Percentiles rank a stretch among this genome's conserved stretches.
These are phyloP conservation scores for Zygosaccharomyces bailii DNA, from an alignment of 805 yeast species.

Conservation along the genomic window DNA sequence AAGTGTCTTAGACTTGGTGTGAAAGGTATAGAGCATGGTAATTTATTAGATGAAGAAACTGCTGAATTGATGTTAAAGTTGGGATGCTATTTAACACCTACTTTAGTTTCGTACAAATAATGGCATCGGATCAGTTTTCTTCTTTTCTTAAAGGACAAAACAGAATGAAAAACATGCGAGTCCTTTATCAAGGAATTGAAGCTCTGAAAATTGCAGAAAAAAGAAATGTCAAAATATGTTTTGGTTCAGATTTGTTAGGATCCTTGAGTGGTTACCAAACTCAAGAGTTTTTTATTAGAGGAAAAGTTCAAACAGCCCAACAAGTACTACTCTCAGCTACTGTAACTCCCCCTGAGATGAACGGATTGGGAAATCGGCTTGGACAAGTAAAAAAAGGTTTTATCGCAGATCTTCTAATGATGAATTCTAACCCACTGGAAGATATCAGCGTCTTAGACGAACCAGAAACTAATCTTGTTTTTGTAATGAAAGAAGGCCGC, in stretches of 20 bases:
- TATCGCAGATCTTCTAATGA: conserved; percentile 14
- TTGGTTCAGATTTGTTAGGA: conserved; percentile 12
- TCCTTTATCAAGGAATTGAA: conserved; percentile 12
- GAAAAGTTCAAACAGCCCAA: conserved; percentile 9
- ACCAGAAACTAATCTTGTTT: conserved; percentile 14
- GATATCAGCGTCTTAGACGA: conserved; percentile 14
- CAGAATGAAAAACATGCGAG: conserved; percentile 10
- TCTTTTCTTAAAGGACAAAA: conserved; percentile 8
- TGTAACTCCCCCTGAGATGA: conserved; percentile 12
- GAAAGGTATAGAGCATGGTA: conserved; percentile 14
- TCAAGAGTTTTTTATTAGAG: conserved; percentile 13
- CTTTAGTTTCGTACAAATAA: conserved; percentile 11
- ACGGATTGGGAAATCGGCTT: conserved; percentile 12
- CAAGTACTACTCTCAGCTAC: conserved; percentile 12
- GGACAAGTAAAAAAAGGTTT: conserved; percentile 17
- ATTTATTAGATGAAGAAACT: conserved; percentile 11
- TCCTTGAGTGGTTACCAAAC: conserved; percentile 13
- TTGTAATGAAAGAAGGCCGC: conserved; percentile 16
- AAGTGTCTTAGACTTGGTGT: conserved; percentile 12
- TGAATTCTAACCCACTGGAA: conserved; percentile 15
- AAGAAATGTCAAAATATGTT: conserved; percentile 11
- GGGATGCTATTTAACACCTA: conserved; percentile 14
- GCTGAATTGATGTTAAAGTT: conserved; percentile 10
- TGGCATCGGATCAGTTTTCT: conserved; percentile 13
- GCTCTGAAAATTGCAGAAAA: conserved; percentile 13